These are phyloP conservation scores for Ceriops tagal DNA, from an alignment of 345 rosid genomes.

Conservation along the genomic window DNA sequence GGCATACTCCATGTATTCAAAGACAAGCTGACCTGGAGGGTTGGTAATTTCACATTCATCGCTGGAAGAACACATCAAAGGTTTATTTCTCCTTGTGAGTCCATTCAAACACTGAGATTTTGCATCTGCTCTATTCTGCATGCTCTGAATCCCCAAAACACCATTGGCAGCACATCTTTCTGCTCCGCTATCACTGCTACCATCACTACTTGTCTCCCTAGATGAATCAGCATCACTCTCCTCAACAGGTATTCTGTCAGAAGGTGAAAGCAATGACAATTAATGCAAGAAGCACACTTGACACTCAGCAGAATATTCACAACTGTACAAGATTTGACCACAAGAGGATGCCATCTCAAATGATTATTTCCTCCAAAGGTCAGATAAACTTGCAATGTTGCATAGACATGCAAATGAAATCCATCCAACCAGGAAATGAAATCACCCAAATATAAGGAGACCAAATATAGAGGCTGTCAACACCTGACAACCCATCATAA, in stretches of 20 bases:
- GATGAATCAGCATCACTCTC: constrained; percentile 77
- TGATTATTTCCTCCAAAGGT: not conserved
- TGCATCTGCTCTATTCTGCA: constrained; percentile 28
- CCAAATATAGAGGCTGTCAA: not conserved
- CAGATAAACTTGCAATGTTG: not conserved
- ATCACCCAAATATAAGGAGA: not conserved
- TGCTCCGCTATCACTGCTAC: constrained; percentile 47
- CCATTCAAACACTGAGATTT: constrained; percentile 43
- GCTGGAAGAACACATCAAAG: constrained; percentile 48
- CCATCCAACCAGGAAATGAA: not conserved
- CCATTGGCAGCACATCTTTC: constrained; percentile 39
- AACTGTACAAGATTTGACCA: not conserved
- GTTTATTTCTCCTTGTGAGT: constrained; percentile 45
- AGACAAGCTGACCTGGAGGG: constrained; percentile 48
- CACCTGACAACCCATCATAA: no score
- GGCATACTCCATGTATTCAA: constrained; percentile 73
- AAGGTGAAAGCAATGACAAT: constrained; percentile 14
- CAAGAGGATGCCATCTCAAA: not conserved
- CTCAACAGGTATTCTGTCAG: constrained; percentile 52
- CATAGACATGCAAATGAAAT: not conserved
- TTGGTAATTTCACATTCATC: constrained; percentile 60
- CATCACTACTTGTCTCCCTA: constrained; percentile 65
- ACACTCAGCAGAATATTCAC: not conserved
- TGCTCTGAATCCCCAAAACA: constrained; percentile 28
- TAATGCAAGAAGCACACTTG: not conserved